These are phyloP conservation scores for Ananas comosus DNA, from an alignment of 176 grass and related monocot species.

Conservation along the genomic window DNA sequence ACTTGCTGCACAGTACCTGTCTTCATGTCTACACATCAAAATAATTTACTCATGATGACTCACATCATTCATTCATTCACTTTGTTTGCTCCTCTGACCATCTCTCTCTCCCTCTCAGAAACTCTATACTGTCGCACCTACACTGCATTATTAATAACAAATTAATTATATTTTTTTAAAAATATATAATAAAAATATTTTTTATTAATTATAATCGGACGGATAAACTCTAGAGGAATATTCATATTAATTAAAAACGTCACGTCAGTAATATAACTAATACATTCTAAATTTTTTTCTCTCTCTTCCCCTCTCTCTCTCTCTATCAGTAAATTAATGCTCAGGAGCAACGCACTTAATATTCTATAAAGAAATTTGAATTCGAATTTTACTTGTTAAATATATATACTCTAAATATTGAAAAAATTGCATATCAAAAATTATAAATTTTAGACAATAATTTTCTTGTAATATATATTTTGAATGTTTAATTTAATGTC, in stretches of 20 bases:
- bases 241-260: too few relatives aligned
- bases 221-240: too few relatives aligned
- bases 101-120: not conserved
- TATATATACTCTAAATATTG: not conserved
- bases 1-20: not conserved
- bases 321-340: not conserved
- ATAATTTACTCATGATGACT: conserved; percentile 15
- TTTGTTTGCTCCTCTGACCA: not conserved
- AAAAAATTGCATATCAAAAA: not conserved
- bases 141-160: too few relatives aligned
- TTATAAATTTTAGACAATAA: too few relatives aligned
- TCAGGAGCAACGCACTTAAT: not conserved
- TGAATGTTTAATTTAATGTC: too few relatives aligned
- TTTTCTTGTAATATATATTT: too few relatives aligned
- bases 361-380: not conserved
- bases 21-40: not conserved
- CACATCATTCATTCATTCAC: conserved; percentile 13
- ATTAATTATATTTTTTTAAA: too few relatives aligned
- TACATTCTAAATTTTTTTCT: too few relatives aligned
- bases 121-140: too few relatives aligned
- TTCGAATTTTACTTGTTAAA: not conserved
- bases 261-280: too few relatives aligned
- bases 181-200: too few relatives aligned
- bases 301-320: not conserved
- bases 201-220: too few relatives aligned